phyloP scores from a whole-genome alignment of 2,329 filamentous ascomycete species.

The Trichoderma polysporum region DNA sequence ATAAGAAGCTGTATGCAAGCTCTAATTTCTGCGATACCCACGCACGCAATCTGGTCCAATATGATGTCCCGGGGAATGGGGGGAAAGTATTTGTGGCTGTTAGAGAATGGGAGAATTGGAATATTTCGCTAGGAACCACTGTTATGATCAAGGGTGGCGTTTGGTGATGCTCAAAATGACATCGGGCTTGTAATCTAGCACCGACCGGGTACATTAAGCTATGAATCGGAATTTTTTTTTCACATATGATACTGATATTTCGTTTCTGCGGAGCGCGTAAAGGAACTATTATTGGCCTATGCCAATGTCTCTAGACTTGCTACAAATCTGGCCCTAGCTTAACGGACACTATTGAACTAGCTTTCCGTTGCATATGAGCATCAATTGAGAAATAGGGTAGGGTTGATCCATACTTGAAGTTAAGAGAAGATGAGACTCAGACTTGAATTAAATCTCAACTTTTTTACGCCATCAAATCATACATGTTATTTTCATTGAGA shows the following conservation, averaged over 20 bases:
- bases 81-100: conserved; percentile 9
- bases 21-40: conserved; percentile 21
- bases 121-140: conserved; percentile 14
- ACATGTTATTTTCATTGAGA: not conserved
- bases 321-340: not conserved
- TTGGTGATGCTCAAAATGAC: conserved; percentile 19
- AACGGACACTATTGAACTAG: no score
- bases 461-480: not conserved
- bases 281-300: not conserved
- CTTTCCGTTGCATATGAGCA: no score
- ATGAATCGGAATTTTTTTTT: conserved; percentile 15
- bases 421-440: no score
- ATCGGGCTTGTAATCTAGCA: conserved; percentile 19
- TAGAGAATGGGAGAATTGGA: conserved; percentile 19
- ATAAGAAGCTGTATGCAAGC: conserved; percentile 34
- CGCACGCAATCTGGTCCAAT: conserved; percentile 17
- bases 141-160: conserved; percentile 20
- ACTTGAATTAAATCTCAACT: not conserved
- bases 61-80: not conserved
- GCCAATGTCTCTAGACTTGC: not conserved
- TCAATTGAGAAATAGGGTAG: no score
- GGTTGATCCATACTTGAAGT: no score
- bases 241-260: not conserved
- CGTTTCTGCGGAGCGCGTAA: no score
- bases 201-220: conserved; percentile 16